Conservation (phyloP, 2,329 filamentous ascomycete genomes). For the Emmonsia crescens region DNA sequence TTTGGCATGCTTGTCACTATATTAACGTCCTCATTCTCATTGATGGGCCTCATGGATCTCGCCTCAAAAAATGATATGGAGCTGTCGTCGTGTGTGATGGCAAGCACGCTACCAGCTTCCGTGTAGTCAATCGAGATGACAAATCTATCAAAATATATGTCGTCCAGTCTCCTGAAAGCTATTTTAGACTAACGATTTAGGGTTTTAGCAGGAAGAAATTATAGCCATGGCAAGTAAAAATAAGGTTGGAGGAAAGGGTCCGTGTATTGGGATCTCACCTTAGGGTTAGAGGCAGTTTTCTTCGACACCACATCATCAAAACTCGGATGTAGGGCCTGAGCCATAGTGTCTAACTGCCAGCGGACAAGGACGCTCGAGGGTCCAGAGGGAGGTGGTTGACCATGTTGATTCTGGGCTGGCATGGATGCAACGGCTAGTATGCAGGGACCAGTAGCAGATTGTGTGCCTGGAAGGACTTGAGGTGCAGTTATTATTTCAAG, state of each 20-base stretch:
- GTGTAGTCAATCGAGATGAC: conserved; percentile 57
- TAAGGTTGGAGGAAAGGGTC: conserved; percentile 12
- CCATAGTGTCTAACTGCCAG: conserved; percentile 64
- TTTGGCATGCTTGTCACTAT: conserved; percentile 62
- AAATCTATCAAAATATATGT: conserved; percentile 59
- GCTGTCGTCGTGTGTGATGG: conserved; percentile 68
- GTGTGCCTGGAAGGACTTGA: conserved; percentile 46
- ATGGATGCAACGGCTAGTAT: conserved; percentile 65
- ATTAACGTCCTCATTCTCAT: conserved; percentile 51
- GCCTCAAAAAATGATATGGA: conserved; percentile 71
- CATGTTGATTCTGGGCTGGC: conserved; percentile 39
- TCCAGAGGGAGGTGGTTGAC: conserved; percentile 44
- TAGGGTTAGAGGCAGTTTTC: conserved; percentile 42
- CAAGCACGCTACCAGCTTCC: conserved; percentile 60
- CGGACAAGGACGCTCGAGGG: conserved; percentile 65
- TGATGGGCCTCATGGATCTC: conserved; percentile 58
- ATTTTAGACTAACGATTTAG: conserved; percentile 31
- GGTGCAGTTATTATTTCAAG: conserved; percentile 61
- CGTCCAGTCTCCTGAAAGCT: conserved; percentile 53
- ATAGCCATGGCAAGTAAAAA: background rate
- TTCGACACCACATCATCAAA: conserved; percentile 66
- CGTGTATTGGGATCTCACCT: conserved; percentile 18
- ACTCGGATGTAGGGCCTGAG: conserved; percentile 58
- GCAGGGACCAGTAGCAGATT: conserved; percentile 46
- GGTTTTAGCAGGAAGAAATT: conserved; percentile 9